Evolutionary conservation across 2,329 filamentous ascomycete genomes (phyloP).

Genomic region (Ophiostoma montium): DNA sequence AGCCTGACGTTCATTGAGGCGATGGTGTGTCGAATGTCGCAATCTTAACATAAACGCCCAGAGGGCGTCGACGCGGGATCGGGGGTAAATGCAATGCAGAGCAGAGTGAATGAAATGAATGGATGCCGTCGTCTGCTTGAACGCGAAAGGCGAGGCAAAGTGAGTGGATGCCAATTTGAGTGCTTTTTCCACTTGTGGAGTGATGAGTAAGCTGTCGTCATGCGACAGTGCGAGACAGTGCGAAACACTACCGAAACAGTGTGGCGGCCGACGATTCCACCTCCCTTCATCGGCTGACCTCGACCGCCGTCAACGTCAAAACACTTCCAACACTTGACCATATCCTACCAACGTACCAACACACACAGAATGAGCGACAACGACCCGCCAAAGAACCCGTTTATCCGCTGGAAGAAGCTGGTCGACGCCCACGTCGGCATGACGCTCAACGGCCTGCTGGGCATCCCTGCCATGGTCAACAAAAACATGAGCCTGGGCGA

Average conservation of each 20-base stretch:
- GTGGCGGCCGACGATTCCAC: no score
- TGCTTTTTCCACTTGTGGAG: not conserved
- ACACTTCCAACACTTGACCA: not conserved
- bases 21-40: no score
- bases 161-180: not conserved
- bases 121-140: not conserved
- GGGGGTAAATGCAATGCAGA: no score
- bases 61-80: no score
- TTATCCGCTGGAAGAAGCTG: slow-evolving; percentile 27
- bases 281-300: no score
- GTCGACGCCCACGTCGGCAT: slow-evolving; percentile 25
- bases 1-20: not conserved
- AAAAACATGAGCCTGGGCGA: slow-evolving; percentile 17
- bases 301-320: not conserved
- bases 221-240: no score
- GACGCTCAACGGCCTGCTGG: slow-evolving; percentile 18
- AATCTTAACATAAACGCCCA: no score
- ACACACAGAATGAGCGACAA: slow-evolving; percentile 12
- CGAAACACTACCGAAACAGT: no score
- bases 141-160: not conserved
- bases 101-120: no score
- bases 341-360: not conserved
- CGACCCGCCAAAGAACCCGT: slow-evolving; percentile 21
- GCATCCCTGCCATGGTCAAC: slow-evolving; percentile 16
- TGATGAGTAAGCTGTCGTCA: no score